Evolutionary conservation across 306 rosid genomes (phyloP).

Genomic region (Oemleria cerasiformis): DNA sequence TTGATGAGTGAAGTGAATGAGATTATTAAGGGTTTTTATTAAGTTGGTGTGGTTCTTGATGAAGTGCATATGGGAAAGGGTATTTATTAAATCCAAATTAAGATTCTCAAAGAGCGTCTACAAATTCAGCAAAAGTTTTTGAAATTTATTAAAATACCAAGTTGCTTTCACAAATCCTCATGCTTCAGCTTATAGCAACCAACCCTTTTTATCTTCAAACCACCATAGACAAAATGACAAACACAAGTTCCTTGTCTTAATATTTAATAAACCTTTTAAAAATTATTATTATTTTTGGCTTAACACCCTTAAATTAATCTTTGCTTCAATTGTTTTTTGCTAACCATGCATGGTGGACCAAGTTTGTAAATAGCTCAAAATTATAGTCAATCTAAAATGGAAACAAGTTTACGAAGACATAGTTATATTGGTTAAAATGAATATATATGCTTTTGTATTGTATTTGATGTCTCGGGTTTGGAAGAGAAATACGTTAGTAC

Average conservation of each 20-base stretch:
- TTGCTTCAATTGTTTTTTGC: constrained; percentile 32
- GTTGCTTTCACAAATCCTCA: constrained; percentile 37
- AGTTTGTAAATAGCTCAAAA: constrained; percentile 27
- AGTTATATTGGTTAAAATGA: too few species aligned
- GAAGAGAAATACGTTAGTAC: too few species aligned
- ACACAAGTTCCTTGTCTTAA: constrained; percentile 45
- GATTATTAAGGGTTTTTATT: constrained; percentile 21
- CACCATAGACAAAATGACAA: constrained; percentile 57
- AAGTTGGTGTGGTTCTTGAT: constrained; percentile 22
- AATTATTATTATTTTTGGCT: constrained; percentile 8
- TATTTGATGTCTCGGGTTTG: too few species aligned
- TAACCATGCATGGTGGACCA: constrained; percentile 24
- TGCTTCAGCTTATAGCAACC: constrained; percentile 25
- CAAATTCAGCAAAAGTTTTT: constrained; percentile 36
- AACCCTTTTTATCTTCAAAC: constrained; percentile 39
- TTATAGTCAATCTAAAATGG: constrained; percentile 21
- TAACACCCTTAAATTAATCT: constrained; percentile 21
- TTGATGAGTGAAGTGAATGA: constrained; percentile 31
- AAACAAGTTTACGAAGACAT: neutral
- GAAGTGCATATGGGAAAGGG: constrained; percentile 22
- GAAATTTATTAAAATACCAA: constrained; percentile 30
- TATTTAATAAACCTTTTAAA: neutral
- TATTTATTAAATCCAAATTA: constrained; percentile 38
- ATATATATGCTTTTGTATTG: too few species aligned
- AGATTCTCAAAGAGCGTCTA: constrained; percentile 52